These are phyloP conservation scores for Simplicillium sp. DNA, from an alignment of 2,329 filamentous ascomycete genomes.

Conservation along the genomic window DNA sequence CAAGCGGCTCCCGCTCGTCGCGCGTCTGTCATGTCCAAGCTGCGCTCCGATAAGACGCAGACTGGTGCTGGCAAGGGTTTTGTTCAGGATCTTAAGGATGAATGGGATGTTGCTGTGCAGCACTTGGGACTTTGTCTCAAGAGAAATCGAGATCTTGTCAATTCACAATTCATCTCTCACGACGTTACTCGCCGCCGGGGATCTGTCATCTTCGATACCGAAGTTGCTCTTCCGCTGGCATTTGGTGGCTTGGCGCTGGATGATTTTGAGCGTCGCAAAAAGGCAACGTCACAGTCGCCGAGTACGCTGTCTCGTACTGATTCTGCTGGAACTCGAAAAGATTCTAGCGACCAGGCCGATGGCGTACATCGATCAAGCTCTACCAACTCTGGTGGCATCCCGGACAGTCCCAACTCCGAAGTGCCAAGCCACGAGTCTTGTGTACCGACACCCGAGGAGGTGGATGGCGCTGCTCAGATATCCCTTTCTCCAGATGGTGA, in stretches of 20 bases:
- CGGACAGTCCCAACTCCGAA: constrained; percentile 24
- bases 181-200: constrained; percentile 9
- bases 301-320: constrained; percentile 7
- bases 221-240: constrained; percentile 18
- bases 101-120: constrained; percentile 26
- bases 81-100: constrained; percentile 25
- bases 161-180: constrained; percentile 10
- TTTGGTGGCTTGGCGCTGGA: constrained; percentile 27
- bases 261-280: constrained; percentile 17
- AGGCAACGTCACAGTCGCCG: constrained; percentile 1
- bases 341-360: constrained; percentile 1
- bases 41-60: constrained; percentile 20
- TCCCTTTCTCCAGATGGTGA: not conserved
- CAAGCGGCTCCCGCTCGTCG: constrained; percentile 16
- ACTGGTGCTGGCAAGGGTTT: constrained; percentile 19
- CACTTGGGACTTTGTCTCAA: constrained; percentile 23
- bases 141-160: constrained; percentile 21
- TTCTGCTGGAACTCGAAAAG: constrained; percentile 7
- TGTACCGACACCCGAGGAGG: constrained; percentile 25
- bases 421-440: constrained; percentile 24
- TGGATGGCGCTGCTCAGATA: not conserved
- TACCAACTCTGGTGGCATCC: constrained; percentile 24
- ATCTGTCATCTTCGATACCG: constrained; percentile 9
- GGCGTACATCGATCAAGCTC: constrained; percentile 17
- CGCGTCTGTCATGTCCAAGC: constrained; percentile 22